These are phyloP conservation scores for Omphalotus guepiniiformis DNA, from an alignment of 768 basidiomycete genomes.

Conservation along the genomic window DNA sequence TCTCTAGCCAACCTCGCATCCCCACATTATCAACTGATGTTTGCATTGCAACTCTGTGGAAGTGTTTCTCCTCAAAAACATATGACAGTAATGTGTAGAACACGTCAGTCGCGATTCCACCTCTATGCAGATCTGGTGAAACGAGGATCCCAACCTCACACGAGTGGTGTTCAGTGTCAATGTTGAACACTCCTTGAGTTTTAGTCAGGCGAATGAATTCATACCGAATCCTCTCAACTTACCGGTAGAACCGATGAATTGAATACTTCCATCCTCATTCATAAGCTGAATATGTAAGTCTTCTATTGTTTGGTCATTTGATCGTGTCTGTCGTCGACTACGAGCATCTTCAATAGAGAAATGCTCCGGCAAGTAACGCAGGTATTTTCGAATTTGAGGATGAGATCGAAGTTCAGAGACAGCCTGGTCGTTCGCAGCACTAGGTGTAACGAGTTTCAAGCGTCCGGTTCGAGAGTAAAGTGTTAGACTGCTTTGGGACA, in stretches of 20 bases:
- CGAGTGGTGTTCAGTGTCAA: constrained; percentile 30
- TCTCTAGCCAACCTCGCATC: constrained; percentile 1
- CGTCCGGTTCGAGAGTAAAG: constrained; percentile 18
- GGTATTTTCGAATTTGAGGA: constrained; percentile 33
- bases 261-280: constrained; percentile 20
- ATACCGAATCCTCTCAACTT: too few species aligned
- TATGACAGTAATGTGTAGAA: constrained; percentile 36
- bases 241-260: constrained; percentile 33
- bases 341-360: constrained; percentile 32
- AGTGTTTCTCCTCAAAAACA: constrained; percentile 36
- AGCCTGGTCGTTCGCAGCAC: constrained; percentile 29
- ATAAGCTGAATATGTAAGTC: constrained; percentile 35
- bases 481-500: background rate
- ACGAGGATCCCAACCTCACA: constrained; percentile 41
- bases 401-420: constrained; percentile 33
- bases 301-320: constrained; percentile 25
- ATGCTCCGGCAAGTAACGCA: constrained; percentile 34
- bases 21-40: constrained; percentile 34
- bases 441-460: constrained; percentile 31
- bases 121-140: constrained; percentile 30
- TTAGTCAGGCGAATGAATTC: too few species aligned
- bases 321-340: constrained; percentile 29
- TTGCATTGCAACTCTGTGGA: constrained; percentile 40
- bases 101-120: constrained; percentile 39
- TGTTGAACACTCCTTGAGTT: constrained; percentile 35